Evolutionary conservation across 164 flowering plant genomes (phyloP).

Genomic region (Piper longum): DNA sequence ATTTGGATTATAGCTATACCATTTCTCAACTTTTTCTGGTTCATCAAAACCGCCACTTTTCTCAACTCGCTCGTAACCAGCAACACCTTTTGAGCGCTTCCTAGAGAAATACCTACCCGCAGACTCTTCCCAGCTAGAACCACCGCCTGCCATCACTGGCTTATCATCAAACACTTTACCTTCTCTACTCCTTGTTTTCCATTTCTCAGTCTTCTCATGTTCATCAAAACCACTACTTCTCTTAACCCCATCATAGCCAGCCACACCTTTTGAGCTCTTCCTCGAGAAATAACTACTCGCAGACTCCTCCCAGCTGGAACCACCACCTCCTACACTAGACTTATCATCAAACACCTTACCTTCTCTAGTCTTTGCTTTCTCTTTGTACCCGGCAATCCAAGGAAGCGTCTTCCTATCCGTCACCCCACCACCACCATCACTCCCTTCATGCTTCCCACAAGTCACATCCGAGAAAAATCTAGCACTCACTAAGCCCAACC

Average conservation of each 20-base stretch:
- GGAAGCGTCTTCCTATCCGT: conserved; percentile 28
- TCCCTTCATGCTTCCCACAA: conserved; percentile 8
- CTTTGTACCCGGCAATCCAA: conserved; percentile 37
- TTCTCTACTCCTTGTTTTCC: conserved; percentile 7
- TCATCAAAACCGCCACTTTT: background rate
- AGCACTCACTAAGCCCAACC: conserved; percentile 6
- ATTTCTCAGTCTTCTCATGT: background rate
- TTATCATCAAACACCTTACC: conserved; percentile 11
- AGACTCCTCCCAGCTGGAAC: conserved; percentile 51
- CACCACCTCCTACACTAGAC: conserved; percentile 1
- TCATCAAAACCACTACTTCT: background rate
- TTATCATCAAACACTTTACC: conserved; percentile 11
- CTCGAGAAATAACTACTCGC: conserved; percentile 21
- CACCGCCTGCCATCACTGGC: conserved; percentile 1
- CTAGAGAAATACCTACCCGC: conserved; percentile 21
- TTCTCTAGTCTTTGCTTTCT: conserved; percentile 16
- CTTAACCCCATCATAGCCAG: conserved; percentile 12
- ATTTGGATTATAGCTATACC: conserved; percentile 4
- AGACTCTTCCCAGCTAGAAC: conserved; percentile 51
- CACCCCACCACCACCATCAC: conserved; percentile 9
- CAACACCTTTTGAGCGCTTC: conserved; percentile 3
- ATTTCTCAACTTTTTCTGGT: conserved; percentile 3
- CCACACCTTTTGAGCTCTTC: conserved; percentile 3
- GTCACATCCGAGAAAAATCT: conserved; percentile 13
- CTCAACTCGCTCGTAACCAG: conserved; percentile 11